phyloP scores from a whole-genome alignment of 169 alveolate genomes.

The Neospora caninum region DNA sequence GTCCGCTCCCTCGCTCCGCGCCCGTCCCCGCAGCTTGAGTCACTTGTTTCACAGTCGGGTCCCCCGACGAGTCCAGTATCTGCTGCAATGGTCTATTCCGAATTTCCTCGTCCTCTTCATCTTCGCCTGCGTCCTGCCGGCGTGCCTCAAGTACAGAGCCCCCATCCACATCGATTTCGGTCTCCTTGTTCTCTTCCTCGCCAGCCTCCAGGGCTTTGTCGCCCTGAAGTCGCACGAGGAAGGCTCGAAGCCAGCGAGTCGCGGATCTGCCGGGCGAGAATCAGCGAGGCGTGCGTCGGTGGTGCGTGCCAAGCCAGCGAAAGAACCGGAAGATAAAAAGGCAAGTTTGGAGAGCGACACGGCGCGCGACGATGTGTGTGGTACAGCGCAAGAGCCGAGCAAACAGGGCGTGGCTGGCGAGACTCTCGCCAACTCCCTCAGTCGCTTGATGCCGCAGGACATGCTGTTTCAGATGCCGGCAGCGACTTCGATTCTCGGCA shows the following conservation, averaged over 20 bases:
- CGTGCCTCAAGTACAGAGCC: background rate
- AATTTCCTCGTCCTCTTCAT: background rate
- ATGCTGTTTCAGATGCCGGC: too few relatives aligned
- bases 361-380: too few relatives aligned
- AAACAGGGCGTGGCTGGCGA: too few relatives aligned
- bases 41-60: background rate
- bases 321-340: too few relatives aligned
- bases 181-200: background rate
- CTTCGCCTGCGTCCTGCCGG: background rate
- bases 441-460: too few relatives aligned
- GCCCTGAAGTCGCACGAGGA: background rate
- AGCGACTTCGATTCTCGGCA: too few relatives aligned
- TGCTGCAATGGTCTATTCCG: constrained; percentile 16
- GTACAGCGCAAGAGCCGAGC: too few relatives aligned
- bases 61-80: background rate
- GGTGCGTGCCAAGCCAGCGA: too few relatives aligned
- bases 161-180: background rate
- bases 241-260: background rate
- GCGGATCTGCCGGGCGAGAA: background rate
- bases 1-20: background rate
- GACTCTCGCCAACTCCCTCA: too few relatives aligned
- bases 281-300: too few relatives aligned
- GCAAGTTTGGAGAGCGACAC: too few relatives aligned
- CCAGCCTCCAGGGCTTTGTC: background rate
- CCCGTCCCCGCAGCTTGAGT: background rate